These are phyloP conservation scores for Aspergillus sp. DNA, from an alignment of 2,329 filamentous ascomycete species.

Conservation along the genomic window DNA sequence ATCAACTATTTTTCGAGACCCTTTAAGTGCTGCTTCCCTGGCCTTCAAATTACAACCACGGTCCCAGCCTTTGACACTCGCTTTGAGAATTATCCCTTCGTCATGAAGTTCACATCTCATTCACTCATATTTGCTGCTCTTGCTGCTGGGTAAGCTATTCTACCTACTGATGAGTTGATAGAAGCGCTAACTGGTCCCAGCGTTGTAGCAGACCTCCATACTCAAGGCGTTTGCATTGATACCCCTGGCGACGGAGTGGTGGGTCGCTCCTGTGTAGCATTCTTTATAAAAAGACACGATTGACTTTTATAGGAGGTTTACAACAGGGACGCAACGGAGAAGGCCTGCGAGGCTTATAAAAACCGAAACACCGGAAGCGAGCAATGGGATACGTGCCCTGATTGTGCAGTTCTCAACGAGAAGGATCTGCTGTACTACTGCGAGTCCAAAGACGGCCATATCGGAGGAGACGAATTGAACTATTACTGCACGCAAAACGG, in stretches of 20 bases:
- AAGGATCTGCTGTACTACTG: constrained; percentile 19
- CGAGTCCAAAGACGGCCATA: constrained; percentile 20
- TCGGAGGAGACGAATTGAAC: constrained; percentile 22
- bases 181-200: constrained; percentile 4
- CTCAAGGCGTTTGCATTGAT: constrained; percentile 15
- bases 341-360: constrained; percentile 20
- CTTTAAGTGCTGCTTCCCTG: too few species aligned
- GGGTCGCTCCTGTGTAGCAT: background rate
- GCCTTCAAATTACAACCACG: background rate
- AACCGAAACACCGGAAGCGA: constrained; percentile 21
- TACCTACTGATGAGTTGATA: background rate
- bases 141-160: background rate
- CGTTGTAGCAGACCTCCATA: constrained; percentile 16
- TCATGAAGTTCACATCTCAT: background rate
- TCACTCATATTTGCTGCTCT: background rate
- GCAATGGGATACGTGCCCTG: constrained; percentile 23
- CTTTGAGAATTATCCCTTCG: background rate
- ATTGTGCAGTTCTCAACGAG: constrained; percentile 18
- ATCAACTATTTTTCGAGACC: too few species aligned
- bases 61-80: background rate
- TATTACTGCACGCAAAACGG: constrained; percentile 22
- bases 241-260: constrained; percentile 14
- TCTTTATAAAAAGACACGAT: background rate
- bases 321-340: constrained; percentile 17
- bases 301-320: constrained; percentile 13